phyloP scores from a whole-genome alignment of 2,329 filamentous ascomycete species.

The Fusarium denticulatum region DNA sequence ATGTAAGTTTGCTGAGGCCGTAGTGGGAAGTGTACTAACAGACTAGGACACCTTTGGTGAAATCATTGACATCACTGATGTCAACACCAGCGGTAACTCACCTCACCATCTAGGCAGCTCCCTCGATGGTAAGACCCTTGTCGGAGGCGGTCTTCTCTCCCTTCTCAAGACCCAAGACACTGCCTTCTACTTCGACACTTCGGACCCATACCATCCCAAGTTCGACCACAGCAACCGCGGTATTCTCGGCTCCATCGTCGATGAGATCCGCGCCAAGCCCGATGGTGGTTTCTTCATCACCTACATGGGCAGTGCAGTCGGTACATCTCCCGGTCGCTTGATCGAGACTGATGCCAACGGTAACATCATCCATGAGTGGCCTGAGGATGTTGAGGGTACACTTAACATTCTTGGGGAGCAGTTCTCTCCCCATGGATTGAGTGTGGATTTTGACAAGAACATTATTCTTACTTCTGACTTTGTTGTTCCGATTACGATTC shows the following conservation, averaged over 20 bases:
- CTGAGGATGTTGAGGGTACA: slow-evolving; percentile 62
- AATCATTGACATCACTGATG: slow-evolving; percentile 66
- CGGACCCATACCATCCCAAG: slow-evolving; percentile 66
- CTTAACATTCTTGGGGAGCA: slow-evolving; percentile 68
- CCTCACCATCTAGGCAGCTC: slow-evolving; percentile 68
- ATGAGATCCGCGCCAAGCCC: slow-evolving; percentile 71
- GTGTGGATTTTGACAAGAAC: slow-evolving; percentile 65
- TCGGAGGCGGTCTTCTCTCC: slow-evolving; percentile 67
- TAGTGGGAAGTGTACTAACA: not conserved
- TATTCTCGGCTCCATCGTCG: slow-evolving; percentile 67
- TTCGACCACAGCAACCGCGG: slow-evolving; percentile 69
- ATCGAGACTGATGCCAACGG: slow-evolving; percentile 68
- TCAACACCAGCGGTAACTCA: slow-evolving; percentile 67
- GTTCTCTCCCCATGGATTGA: slow-evolving; percentile 70
- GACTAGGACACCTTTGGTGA: slow-evolving; percentile 67
- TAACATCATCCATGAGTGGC: slow-evolving; percentile 71
- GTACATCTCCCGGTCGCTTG: slow-evolving; percentile 67
- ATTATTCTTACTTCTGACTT: slow-evolving; percentile 71
- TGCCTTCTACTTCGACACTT: slow-evolving; percentile 69
- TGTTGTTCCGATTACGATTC: slow-evolving; percentile 67
- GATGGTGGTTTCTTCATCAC: slow-evolving; percentile 70
- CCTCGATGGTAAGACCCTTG: slow-evolving; percentile 65
- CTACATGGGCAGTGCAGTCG: slow-evolving; percentile 68
- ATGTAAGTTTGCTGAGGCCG: slow-evolving; percentile 49
- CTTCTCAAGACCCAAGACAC: slow-evolving; percentile 70